phyloP scores from a whole-genome alignment of 2,329 filamentous ascomycete species.

The Hypomyces perniciosus region DNA sequence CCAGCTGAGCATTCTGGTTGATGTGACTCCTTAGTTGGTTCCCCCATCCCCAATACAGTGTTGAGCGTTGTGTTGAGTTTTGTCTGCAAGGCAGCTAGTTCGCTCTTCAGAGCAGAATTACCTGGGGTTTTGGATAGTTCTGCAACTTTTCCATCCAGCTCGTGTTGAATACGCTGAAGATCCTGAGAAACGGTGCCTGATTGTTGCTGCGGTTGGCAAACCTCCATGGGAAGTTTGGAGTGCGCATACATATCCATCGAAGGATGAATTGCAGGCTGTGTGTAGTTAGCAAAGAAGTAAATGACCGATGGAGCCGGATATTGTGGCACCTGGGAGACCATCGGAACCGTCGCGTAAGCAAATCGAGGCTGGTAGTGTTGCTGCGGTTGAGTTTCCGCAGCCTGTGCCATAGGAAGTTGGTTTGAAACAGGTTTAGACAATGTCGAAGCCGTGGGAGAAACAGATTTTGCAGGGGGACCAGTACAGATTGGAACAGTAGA shows the following conservation, averaged over 20 bases:
- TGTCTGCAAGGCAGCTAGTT: constrained; percentile 23
- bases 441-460: neutral
- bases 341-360: constrained; percentile 7
- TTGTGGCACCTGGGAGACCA: neutral
- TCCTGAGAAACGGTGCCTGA: constrained; percentile 13
- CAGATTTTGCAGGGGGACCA: neutral
- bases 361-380: constrained; percentile 8
- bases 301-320: neutral
- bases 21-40: neutral
- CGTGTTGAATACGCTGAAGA: constrained; percentile 22
- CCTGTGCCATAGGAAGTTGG: neutral
- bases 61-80: constrained; percentile 26
- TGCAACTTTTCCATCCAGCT: constrained; percentile 22
- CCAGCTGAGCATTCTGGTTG: neutral
- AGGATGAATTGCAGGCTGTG: neutral
- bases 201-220: neutral
- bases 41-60: constrained; percentile 2
- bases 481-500: neutral
- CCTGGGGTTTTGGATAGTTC: constrained; percentile 20
- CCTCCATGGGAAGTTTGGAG: neutral
- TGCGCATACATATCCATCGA: neutral
- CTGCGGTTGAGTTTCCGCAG: neutral
- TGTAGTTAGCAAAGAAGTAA: neutral
- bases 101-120: constrained; percentile 18
- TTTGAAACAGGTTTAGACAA: neutral